Base-by-base conservation (phyloP, 2,329 filamentous ascomycete genomes). In the Macrophomina phaseolina region DNA sequence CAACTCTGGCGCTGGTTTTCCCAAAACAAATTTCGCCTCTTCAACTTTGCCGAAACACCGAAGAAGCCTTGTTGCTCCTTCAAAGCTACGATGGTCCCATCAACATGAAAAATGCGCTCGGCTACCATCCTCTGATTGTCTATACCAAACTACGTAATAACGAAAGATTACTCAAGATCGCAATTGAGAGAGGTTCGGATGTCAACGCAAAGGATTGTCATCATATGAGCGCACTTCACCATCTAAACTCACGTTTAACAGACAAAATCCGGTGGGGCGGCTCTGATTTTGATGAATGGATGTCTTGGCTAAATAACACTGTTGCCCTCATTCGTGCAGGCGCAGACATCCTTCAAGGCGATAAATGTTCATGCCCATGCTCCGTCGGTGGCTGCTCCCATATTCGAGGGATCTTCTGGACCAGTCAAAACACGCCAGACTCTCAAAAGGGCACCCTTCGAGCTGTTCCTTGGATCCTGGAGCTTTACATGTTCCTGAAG, bases 111-210 rank as follows among this genome's bases (percentile, higher is more conserved):
- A 51, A 32, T 11, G 4, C 2, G 18, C 28, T 4, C 3, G 48
- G 48, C 12, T 51, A 51, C 23, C 14, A 9, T 5, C 11, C 48
- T 5, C 28, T 51, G 48, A 51, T 30, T 23, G 48, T 51, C 14
- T 5, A 28, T 5, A 12, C 1, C 8, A 8, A 2, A 8, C 5
- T 12, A 0, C 7, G 9, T 1, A 4, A 23, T 5, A 8, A 18
- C 14, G 48, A 18, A 5, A 5, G 4, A 3, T 18, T 7, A 28
- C 11, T 51, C 14, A 3, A 16, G 6, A 32, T 14, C 5, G 11
- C 28, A 14, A 2, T 51, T 11, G 48, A 28, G 7, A 23, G 30
- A 5, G 8, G 8, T 1, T 23, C 48, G 6, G 11, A 51, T 32
- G 8, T 30, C 12, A 32, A 14, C 5, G 14, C 6, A 2, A 3